These are phyloP conservation scores for Talaromyces pinophilus DNA, from an alignment of 2,329 filamentous ascomycete species.

Conservation along the genomic window DNA sequence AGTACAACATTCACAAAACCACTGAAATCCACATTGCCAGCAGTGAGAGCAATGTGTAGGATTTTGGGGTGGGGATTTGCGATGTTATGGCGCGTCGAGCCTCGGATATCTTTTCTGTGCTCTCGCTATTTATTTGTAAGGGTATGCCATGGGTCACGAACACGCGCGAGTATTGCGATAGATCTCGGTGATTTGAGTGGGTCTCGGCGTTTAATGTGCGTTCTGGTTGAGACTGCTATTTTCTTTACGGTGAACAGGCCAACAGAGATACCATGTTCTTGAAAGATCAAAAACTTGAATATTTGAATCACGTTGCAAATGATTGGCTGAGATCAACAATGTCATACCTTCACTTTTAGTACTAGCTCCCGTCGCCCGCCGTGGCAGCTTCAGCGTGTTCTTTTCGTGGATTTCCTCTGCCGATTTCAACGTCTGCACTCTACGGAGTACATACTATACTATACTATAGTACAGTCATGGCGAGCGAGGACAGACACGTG, in stretches of 20 bases:
- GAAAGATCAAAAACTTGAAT: neutral
- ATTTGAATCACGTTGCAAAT: neutral
- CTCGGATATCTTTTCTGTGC: neutral
- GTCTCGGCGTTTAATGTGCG: neutral
- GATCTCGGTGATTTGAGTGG: neutral
- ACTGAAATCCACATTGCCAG: conserved; percentile 16
- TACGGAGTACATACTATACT: too few species aligned
- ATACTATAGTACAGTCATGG: too few species aligned
- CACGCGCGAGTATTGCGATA: neutral
- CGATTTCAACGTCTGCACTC: neutral
- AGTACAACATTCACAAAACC: conserved; percentile 15
- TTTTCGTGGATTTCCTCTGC: neutral
- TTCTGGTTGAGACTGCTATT: neutral
- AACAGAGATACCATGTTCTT: neutral
- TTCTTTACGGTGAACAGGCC: too few species aligned
- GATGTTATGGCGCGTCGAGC: neutral
- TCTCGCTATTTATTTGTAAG: neutral
- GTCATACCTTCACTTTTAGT: neutral
- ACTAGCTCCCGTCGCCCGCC: neutral
- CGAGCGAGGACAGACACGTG: too few species aligned
- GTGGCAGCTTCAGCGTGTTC: neutral
- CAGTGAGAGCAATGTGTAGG: neutral
- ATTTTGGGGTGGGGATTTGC: neutral
- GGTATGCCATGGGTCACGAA: neutral
- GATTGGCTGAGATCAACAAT: neutral